phyloP scores from a whole-genome alignment of 2,329 filamentous ascomycete species.

The Sarocladiaceae sp. region DNA sequence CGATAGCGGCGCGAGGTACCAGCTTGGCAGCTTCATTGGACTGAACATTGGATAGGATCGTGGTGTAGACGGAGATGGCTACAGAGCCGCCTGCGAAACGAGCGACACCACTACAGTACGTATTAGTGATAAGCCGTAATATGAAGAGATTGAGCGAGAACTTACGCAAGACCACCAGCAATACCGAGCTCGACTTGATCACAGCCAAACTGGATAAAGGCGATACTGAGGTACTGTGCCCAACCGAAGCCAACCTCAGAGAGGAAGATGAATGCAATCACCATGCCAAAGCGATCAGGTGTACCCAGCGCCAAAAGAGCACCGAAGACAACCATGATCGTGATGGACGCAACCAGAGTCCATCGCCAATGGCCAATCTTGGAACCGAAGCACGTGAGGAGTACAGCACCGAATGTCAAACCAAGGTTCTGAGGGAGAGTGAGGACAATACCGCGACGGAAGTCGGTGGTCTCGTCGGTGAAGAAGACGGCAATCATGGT shows the following conservation, averaged over 20 bases:
- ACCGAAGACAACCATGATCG: slow-evolving; percentile 44
- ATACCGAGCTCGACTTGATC: slow-evolving; percentile 48
- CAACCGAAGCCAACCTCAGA: slow-evolving; percentile 40
- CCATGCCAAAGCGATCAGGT: slow-evolving; percentile 37
- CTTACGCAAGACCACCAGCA: slow-evolving; percentile 43
- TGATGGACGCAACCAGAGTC: slow-evolving; percentile 37
- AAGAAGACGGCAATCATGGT: slow-evolving; percentile 54
- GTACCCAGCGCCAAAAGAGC: slow-evolving; percentile 37
- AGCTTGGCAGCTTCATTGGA: slow-evolving; percentile 23
- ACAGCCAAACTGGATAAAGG: slow-evolving; percentile 44
- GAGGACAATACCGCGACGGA: slow-evolving; percentile 65
- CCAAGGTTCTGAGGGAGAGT: slow-evolving; percentile 41
- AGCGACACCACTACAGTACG: slow-evolving; percentile 28
- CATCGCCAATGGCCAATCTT: slow-evolving; percentile 41
- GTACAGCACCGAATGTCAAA: slow-evolving; percentile 35
- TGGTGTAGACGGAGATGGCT: slow-evolving; percentile 35
- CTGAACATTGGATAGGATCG: slow-evolving; percentile 34
- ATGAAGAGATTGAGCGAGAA: slow-evolving; percentile 11
- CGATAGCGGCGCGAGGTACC: slow-evolving; percentile 28
- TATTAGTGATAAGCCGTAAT: slow-evolving; percentile 18
- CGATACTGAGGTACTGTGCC: slow-evolving; percentile 42
- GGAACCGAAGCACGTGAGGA: slow-evolving; percentile 36
- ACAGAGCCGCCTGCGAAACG: slow-evolving; percentile 39
- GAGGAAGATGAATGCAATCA: slow-evolving; percentile 43
- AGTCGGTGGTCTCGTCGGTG: slow-evolving; percentile 67